A percentile compares a stretch with the other conserved stretches of the same genome.
Evolutionary conservation across 805 yeast genomes (phyloP).

Genomic region (Saccharomyces kudriavzevii): DNA sequence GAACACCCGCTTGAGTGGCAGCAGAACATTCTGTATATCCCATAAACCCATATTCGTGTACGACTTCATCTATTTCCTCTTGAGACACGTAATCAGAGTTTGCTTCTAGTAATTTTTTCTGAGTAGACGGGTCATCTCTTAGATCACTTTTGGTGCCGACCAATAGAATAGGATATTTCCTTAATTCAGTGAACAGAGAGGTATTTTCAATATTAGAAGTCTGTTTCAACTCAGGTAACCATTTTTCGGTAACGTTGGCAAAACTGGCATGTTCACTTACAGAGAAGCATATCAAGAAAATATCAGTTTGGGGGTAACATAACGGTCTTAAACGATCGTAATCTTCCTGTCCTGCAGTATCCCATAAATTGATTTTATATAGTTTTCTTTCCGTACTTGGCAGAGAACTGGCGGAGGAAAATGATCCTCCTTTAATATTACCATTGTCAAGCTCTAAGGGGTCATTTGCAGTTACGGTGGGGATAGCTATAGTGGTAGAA

Average conservation of each 20-base stretch:
- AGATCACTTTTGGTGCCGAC: slow-evolving; percentile 88
- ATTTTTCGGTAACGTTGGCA: slow-evolving; percentile 69
- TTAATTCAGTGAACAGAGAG: slow-evolving; percentile 11
- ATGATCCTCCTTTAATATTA: slow-evolving; percentile 4
- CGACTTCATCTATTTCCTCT: slow-evolving; percentile 57
- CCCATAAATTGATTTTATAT: slow-evolving; percentile 84
- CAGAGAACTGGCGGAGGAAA: not conserved
- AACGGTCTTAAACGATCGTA: slow-evolving; percentile 84
- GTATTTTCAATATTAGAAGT: slow-evolving; percentile 55
- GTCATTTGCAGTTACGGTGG: slow-evolving; percentile 13
- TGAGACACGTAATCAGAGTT: slow-evolving; percentile 53
- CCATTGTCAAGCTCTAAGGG: slow-evolving; percentile 34
- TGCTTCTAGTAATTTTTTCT: slow-evolving; percentile 52
- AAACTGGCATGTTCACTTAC: slow-evolving; percentile 74
- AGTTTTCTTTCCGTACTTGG: slow-evolving; percentile 35
- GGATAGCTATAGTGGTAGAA: slow-evolving; percentile 65
- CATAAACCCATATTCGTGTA: slow-evolving; percentile 63
- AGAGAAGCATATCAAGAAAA: slow-evolving; percentile 79
- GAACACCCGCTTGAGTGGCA: slow-evolving; percentile 78
- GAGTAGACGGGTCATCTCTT: slow-evolving; percentile 71
- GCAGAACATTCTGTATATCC: slow-evolving; percentile 85
- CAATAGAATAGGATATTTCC: slow-evolving; percentile 44
- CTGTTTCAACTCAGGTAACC: slow-evolving; percentile 82
- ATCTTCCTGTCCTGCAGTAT: slow-evolving; percentile 92
- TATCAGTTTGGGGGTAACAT: slow-evolving; percentile 87